phyloP scores from a whole-genome alignment of 306 rosid species.

The Quercus dentata region DNA sequence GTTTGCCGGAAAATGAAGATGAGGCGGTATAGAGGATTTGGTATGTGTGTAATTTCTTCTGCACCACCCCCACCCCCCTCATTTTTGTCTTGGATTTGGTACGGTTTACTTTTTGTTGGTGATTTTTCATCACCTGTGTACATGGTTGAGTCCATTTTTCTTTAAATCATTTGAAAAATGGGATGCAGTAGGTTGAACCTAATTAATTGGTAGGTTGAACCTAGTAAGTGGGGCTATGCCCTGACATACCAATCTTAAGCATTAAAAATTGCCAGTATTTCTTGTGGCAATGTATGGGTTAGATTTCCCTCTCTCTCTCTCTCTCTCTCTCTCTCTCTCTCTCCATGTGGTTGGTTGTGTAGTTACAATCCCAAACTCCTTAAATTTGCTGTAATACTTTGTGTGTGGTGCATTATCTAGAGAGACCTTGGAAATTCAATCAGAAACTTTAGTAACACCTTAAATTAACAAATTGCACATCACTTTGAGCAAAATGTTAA shows the following conservation, averaged over 20 bases:
- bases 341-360: neutral
- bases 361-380: neutral
- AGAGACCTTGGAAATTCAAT: neutral
- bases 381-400: neutral
- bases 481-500: neutral
- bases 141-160: neutral
- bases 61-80: too few relatives aligned
- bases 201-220: neutral
- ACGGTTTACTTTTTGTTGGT: too few relatives aligned
- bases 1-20: too few relatives aligned
- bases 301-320: neutral
- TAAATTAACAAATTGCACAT: neutral
- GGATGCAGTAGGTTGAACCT: neutral
- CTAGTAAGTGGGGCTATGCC: neutral
- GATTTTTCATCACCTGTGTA: neutral
- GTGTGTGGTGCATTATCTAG: neutral
- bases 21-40: too few relatives aligned
- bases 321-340: neutral
- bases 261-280: neutral
- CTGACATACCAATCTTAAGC: neutral
- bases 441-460: neutral
- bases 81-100: too few relatives aligned
- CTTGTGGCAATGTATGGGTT: neutral
- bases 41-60: too few relatives aligned
- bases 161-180: neutral